Conservation (phyloP, 139 green algal species). For the Diplosphaera chodatii region DNA sequence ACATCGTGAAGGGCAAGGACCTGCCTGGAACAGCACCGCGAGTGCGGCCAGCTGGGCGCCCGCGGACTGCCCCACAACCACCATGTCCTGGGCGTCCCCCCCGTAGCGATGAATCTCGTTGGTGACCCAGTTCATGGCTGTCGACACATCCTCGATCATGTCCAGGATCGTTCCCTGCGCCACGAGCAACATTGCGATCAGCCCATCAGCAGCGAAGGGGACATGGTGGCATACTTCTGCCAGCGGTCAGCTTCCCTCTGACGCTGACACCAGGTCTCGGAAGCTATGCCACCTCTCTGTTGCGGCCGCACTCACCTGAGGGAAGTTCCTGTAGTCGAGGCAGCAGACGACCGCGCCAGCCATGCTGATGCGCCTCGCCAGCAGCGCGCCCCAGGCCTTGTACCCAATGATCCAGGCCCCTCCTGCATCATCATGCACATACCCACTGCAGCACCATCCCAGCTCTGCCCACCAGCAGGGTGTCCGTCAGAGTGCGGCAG, state of each 20-base stretch:
- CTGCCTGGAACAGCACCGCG: constrained; percentile 66
- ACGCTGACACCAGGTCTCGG: too few relatives aligned
- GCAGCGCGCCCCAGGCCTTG: constrained; percentile 89
- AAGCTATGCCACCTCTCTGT: too few relatives aligned
- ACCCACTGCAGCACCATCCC: too few relatives aligned
- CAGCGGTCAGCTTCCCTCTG: too few relatives aligned
- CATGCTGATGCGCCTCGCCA: constrained; percentile 72
- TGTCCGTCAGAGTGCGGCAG: too few relatives aligned
- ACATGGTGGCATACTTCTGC: too few relatives aligned
- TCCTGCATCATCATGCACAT: constrained; percentile 29
- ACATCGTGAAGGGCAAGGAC: not conserved
- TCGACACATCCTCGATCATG: constrained; percentile 92
- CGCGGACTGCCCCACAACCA: constrained; percentile 81
- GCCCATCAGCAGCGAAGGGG: too few relatives aligned
- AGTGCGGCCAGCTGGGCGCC: constrained; percentile 77
- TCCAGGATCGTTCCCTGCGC: constrained; percentile 65
- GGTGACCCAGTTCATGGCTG: constrained; percentile 81
- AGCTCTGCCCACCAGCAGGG: too few relatives aligned
- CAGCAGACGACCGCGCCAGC: constrained; percentile 78
- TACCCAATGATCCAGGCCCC: constrained; percentile 94
- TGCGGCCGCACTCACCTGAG: constrained; percentile 42
- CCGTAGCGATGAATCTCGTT: constrained; percentile 50
- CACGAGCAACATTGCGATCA: not conserved
- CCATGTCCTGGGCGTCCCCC: constrained; percentile 65
- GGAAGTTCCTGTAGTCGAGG: constrained; percentile 95